phyloP scores from a whole-genome alignment of 805 yeast genomes.

The Dipodascopsis uninucleata region DNA sequence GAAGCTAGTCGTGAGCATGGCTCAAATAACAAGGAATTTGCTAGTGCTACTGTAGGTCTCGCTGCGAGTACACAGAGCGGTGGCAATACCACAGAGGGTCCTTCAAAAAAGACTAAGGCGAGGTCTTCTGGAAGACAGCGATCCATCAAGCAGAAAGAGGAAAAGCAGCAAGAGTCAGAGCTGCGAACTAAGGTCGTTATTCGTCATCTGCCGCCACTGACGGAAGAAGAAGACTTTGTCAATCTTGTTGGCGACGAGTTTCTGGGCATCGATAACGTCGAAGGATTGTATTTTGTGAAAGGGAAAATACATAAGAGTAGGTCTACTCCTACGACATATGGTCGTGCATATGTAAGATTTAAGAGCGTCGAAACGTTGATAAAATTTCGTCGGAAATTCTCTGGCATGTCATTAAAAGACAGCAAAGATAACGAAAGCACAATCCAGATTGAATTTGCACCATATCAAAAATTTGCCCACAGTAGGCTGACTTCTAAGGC shows the following conservation, averaged over 20 bases:
- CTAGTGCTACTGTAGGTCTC: neutral
- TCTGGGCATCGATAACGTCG: conserved; percentile 28
- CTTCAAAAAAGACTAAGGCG: conserved; percentile 13
- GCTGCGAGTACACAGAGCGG: neutral
- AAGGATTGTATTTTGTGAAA: conserved; percentile 25
- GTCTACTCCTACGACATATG: conserved; percentile 41
- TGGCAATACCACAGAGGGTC: conserved; percentile 11
- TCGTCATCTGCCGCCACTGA: conserved; percentile 46
- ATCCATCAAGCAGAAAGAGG: neutral
- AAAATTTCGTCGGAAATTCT: conserved; percentile 36
- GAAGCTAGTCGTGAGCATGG: neutral
- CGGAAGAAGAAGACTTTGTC: conserved; percentile 39
- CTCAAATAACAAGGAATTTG: neutral
- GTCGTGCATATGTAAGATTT: conserved; percentile 46
- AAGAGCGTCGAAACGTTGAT: conserved; percentile 34
- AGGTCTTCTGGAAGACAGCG: conserved; percentile 3
- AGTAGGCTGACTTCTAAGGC: conserved; percentile 17
- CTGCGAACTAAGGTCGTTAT: conserved; percentile 35
- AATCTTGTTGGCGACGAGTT: conserved; percentile 31
- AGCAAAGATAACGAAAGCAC: conserved; percentile 21
- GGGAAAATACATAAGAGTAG: conserved; percentile 33
- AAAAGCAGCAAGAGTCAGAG: conserved; percentile 15
- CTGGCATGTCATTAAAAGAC: conserved; percentile 35
- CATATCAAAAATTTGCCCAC: conserved; percentile 25
- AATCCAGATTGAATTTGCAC: conserved; percentile 31